phyloP scores from a whole-genome alignment of 139 green algal species.

The Parachlorella kessleri region DNA sequence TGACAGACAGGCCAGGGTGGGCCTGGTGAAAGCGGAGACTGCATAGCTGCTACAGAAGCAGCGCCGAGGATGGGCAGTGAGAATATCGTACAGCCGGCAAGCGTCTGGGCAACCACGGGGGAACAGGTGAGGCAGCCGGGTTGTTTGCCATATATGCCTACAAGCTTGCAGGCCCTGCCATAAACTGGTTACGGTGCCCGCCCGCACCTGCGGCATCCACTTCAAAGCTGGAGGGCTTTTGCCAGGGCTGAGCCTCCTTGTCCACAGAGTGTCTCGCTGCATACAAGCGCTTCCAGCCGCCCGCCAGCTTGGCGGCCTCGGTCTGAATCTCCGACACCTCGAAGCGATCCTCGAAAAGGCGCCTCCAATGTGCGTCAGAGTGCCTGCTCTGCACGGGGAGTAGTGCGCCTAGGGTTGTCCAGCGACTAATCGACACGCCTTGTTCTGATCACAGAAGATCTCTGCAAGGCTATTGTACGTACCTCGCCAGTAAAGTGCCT shows the following conservation, averaged over 20 bases:
- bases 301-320: conserved; percentile 21
- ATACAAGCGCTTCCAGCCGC: conserved; percentile 48
- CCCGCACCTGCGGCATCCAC: conserved; percentile 38
- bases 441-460: background rate
- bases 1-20: background rate
- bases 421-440: no score
- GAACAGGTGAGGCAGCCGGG: background rate
- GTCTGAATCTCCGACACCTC: conserved; percentile 1
- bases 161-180: background rate
- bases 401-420: background rate
- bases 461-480: background rate
- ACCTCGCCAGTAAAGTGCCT: background rate
- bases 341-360: background rate
- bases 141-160: background rate
- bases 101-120: background rate
- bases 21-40: background rate
- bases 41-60: conserved; percentile 9
- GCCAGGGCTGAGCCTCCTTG: conserved; percentile 39
- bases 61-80: no score
- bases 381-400: no score
- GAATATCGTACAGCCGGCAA: background rate
- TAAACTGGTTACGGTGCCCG: background rate
- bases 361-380: background rate
- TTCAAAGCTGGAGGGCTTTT: conserved; percentile 45
- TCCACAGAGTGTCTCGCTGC: conserved; percentile 18